These are phyloP conservation scores for Scytalidium sp. DNA, from an alignment of 2,329 filamentous ascomycete species.

Conservation along the genomic window DNA sequence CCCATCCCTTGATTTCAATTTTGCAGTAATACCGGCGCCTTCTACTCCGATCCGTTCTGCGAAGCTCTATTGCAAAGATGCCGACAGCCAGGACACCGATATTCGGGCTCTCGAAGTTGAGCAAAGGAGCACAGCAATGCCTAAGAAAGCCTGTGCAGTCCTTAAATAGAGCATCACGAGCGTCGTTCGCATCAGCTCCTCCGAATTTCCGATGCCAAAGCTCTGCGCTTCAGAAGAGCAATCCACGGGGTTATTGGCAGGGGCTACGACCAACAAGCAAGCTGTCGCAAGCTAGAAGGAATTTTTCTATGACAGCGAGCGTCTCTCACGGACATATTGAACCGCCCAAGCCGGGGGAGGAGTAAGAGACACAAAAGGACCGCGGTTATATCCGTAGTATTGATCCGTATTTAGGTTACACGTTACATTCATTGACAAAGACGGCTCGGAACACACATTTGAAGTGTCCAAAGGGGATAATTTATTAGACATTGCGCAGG, in stretches of 20 bases:
- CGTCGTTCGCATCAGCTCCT: slow-evolving; percentile 3
- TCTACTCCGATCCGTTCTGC: neutral
- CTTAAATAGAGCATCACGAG: slow-evolving; percentile 5
- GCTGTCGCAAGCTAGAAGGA: slow-evolving; percentile 14
- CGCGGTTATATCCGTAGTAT: neutral
- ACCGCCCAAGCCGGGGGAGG: slow-evolving; percentile 85
- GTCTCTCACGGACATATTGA: slow-evolving; percentile 74
- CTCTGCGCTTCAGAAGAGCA: neutral
- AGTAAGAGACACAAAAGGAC: slow-evolving; percentile 59
- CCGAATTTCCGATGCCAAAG: neutral
- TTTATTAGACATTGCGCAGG: slow-evolving; percentile 90
- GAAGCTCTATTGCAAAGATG: neutral
- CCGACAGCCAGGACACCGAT: slow-evolving; percentile 2
- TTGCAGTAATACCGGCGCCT: neutral
- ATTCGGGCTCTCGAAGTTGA: slow-evolving; percentile 6
- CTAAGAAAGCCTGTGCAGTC: slow-evolving; percentile 9
- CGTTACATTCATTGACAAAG: slow-evolving; percentile 93
- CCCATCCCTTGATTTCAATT: neutral
- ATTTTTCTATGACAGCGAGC: slow-evolving; percentile 63
- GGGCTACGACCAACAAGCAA: neutral
- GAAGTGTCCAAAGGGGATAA: slow-evolving; percentile 86
- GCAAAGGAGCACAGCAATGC: slow-evolving; percentile 10
- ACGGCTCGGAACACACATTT: slow-evolving; percentile 71
- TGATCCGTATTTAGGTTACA: slow-evolving; percentile 57
- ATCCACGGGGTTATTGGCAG: neutral